phyloP scores from a whole-genome alignment of 345 rosid species.

The Salix caprea region DNA sequence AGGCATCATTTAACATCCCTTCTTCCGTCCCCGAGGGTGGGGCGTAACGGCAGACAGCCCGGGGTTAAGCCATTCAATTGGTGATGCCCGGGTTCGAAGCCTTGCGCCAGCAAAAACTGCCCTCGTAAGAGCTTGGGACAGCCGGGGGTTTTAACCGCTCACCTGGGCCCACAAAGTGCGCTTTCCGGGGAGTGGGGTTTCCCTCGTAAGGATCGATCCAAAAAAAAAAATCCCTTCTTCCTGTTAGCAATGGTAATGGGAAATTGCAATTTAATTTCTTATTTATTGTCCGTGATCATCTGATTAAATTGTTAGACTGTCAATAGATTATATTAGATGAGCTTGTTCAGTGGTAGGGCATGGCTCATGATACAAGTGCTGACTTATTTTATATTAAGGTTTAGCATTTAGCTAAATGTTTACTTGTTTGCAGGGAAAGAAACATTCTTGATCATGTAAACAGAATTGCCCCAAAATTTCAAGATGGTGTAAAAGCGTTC shows the following conservation, averaged over 20 bases:
- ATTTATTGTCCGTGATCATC: neutral
- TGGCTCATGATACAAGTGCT: neutral
- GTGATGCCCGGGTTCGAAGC: too few relatives aligned
- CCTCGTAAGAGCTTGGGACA: too few relatives aligned
- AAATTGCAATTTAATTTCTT: neutral
- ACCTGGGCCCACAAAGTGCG: too few relatives aligned
- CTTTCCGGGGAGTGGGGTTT: too few relatives aligned
- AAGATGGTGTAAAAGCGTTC: constrained; percentile 80
- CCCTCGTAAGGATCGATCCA: too few relatives aligned
- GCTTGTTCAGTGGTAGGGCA: neutral
- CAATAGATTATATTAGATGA: neutral
- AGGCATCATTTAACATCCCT: neutral
- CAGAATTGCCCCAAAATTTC: constrained; percentile 63
- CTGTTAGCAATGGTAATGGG: neutral
- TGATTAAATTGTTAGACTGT: neutral
- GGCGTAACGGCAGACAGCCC: too few relatives aligned
- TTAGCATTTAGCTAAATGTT: neutral
- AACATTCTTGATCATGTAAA: constrained; percentile 59
- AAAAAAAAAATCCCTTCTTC: neutral
- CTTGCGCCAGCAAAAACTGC: too few relatives aligned
- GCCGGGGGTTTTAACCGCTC: too few relatives aligned
- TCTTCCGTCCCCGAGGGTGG: too few relatives aligned
- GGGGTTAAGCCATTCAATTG: too few relatives aligned
- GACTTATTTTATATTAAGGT: neutral
- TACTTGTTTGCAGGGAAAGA: constrained; percentile 54